Evolutionary conservation across 73 alveolate species (phyloP), one percentile per base, ranked within the genome.

Genomic region (Paramecium sonneborni): DNA sequence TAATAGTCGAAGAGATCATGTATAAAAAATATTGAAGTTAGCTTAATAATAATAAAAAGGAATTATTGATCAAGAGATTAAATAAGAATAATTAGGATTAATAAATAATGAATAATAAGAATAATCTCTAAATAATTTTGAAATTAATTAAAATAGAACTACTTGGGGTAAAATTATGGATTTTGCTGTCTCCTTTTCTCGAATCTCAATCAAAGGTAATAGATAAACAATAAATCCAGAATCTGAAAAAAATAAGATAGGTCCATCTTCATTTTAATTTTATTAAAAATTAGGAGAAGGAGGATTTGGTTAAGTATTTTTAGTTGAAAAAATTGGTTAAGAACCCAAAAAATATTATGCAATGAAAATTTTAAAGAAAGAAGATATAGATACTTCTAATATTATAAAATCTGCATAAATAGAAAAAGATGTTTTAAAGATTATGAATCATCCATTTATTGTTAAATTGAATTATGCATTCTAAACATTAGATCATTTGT

Each of bases 401-500:
- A 92, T 94, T 79, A 92, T 94, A 24, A 94, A 97, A 56, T 97
- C 97, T 74, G 99, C 99, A 0, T 92, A 93, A 85, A 96, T 97
- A 5, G 99, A 98, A 90, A 96, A 98, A 85, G 96, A 98, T 88
- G 98, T 98, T 37, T 93, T 98, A 70, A 90, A 96, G 26, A 87
- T 94, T 14, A 92, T 98, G 84, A 76, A 93, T 88, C 99, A 97
- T 93, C 99, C 99, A 48, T 97, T 97, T 92, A 96, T 97, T 79
- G 99, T 97, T 14, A 97, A 96, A 91, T 96, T 97, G 39, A 96
- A 93, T 94, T 96, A 92, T 89, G 99, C 99, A 24, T 97, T 97
- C 85, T 96, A 97, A 95, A 97, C 98, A 3, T 90, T 92, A 26
- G 95, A 93, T 43, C 95, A 97, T 88, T 85, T 97, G n/a, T 95